These are phyloP conservation scores for Seiridium unicorne DNA, from an alignment of 2,329 filamentous ascomycete species.

Conservation along the genomic window DNA sequence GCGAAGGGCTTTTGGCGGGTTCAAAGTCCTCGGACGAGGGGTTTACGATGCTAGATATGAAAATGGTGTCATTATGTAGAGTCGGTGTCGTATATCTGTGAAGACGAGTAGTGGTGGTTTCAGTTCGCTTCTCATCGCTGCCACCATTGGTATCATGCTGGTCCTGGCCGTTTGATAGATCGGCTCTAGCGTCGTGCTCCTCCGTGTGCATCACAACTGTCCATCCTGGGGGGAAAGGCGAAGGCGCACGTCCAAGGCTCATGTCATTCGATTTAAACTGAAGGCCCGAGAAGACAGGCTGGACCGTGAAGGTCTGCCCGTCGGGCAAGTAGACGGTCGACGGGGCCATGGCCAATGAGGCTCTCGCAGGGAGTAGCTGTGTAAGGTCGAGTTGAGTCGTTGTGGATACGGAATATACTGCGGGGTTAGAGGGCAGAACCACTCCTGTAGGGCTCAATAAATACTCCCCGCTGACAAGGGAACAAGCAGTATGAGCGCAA, in stretches of 20 bases:
- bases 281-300: constrained; percentile 86
- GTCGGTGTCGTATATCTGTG: constrained; percentile 75
- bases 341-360: constrained; percentile 21
- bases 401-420: not conserved
- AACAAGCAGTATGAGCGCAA: not conserved
- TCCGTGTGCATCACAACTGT: constrained; percentile 81
- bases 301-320: constrained; percentile 78
- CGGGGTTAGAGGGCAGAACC: not conserved
- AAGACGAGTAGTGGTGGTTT: constrained; percentile 30
- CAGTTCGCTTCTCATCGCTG: constrained; percentile 27
- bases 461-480: no score
- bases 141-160: constrained; percentile 22
- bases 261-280: constrained; percentile 84
- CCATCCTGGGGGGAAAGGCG: constrained; percentile 83
- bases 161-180: constrained; percentile 18
- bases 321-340: constrained; percentile 74
- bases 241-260: constrained; percentile 54
- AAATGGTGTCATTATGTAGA: constrained; percentile 75
- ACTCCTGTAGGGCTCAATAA: no score
- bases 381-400: not conserved
- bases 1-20: constrained; percentile 74
- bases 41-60: constrained; percentile 88
- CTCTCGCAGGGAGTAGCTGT: not conserved
- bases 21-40: constrained; percentile 79
- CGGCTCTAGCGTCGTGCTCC: constrained; percentile 7